Evolutionary conservation across 2,329 filamentous ascomycete genomes (phyloP).

Genomic region (Didymella keratinophila): DNA sequence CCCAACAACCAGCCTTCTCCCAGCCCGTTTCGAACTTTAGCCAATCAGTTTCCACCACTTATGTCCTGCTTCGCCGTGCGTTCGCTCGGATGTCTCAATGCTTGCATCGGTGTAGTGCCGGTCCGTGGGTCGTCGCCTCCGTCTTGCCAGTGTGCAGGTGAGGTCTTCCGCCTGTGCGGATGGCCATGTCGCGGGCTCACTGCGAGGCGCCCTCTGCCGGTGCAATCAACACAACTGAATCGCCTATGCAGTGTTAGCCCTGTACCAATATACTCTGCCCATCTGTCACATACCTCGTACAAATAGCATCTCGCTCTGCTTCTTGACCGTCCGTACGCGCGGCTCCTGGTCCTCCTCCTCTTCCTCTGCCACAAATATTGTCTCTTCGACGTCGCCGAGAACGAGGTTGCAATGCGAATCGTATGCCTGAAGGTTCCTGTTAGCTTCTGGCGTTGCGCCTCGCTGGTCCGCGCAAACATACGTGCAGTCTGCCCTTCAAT

Average conservation of each 20-base stretch:
- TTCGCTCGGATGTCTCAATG: slow-evolving; percentile 36
- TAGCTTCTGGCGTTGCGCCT: slow-evolving; percentile 16
- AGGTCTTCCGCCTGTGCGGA: slow-evolving; percentile 17
- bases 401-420: slow-evolving; percentile 98
- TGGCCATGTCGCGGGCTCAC: slow-evolving; percentile 26
- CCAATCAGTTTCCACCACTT: slow-evolving; percentile 6
- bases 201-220: slow-evolving; percentile 44
- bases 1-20: slow-evolving; percentile 12
- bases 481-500: slow-evolving; percentile 92
- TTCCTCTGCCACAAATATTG: slow-evolving; percentile 91
- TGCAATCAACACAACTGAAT: slow-evolving; percentile 61
- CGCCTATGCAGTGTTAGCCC: slow-evolving; percentile 44
- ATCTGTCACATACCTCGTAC: slow-evolving; percentile 75
- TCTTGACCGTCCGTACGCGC: slow-evolving; percentile 75
- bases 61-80: slow-evolving; percentile 6
- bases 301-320: slow-evolving; percentile 98
- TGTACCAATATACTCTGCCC: background rate
- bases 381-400: slow-evolving; percentile 95
- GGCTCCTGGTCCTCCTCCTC: slow-evolving; percentile 79
- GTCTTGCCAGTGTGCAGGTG: slow-evolving; percentile 6
- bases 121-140: slow-evolving; percentile 6
- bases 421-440: slow-evolving; percentile 73
- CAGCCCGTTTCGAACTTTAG: slow-evolving; percentile 2
- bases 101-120: slow-evolving; percentile 2
- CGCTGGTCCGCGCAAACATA: slow-evolving; percentile 53